Conservation (phyloP, 140 eudicot genomes). For the Flaveria floridana region DNA sequence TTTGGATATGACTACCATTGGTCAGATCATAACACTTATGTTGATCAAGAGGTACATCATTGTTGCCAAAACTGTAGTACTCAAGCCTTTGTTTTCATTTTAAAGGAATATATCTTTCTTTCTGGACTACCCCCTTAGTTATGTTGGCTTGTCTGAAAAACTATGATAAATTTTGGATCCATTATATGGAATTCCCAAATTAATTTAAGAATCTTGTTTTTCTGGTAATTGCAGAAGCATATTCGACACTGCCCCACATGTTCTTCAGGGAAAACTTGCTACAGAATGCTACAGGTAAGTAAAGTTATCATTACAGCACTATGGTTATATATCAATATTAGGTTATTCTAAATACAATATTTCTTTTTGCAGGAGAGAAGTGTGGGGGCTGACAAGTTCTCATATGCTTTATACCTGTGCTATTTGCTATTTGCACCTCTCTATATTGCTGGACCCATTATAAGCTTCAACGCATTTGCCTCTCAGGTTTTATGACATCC, state of each 20-base stretch:
- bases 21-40: constrained; percentile 47
- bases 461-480: constrained; percentile 88
- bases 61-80: not conserved
- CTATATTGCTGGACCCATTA: constrained; percentile 91
- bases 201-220: constrained; percentile 21
- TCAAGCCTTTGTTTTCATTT: constrained; percentile 12
- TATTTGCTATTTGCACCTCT: constrained; percentile 90
- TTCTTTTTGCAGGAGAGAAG: constrained; percentile 66
- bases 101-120: not conserved
- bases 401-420: constrained; percentile 65
- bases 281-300: constrained; percentile 74
- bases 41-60: constrained; percentile 67
- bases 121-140: not conserved
- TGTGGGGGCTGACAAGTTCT: constrained; percentile 53
- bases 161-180: not conserved
- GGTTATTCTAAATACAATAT: not conserved
- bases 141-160: not conserved
- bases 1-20: constrained; percentile 93
- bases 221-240: constrained; percentile 66
- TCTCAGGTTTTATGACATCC: constrained; percentile 62
- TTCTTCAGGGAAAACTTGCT: constrained; percentile 85
- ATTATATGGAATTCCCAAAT: not conserved
- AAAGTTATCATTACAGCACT: not conserved
- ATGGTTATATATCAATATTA: not conserved
- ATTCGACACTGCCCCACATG: constrained; percentile 59